These are phyloP conservation scores for Taxillus chinensis DNA, from an alignment of 164 flowering plant genomes.

Conservation along the genomic window DNA sequence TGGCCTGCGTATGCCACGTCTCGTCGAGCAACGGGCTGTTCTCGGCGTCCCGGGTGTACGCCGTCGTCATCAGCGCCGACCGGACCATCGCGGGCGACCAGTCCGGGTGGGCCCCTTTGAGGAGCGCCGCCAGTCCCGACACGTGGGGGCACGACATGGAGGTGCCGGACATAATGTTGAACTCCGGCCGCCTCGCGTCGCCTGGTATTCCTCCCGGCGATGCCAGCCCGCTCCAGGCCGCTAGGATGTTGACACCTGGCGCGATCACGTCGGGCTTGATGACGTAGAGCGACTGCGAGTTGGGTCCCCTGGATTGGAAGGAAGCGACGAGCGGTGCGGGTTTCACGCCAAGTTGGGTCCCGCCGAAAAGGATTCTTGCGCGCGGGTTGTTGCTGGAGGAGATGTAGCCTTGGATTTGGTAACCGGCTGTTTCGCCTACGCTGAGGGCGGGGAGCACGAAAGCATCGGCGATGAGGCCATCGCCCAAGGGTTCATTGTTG, in stretches of 20 bases:
- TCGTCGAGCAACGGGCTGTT: slow-evolving; percentile 24
- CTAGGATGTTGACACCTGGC: slow-evolving; percentile 64
- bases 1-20: slow-evolving; percentile 10
- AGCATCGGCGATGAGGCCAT: slow-evolving; percentile 33
- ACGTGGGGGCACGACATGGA: slow-evolving; percentile 64
- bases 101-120: slow-evolving; percentile 46
- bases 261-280: slow-evolving; percentile 64
- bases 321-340: slow-evolving; percentile 49
- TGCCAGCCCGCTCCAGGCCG: slow-evolving; percentile 40
- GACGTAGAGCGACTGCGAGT: slow-evolving; percentile 15
- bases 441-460: slow-evolving; percentile 34
- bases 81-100: slow-evolving; percentile 45
- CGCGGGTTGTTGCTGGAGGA: slow-evolving; percentile 8
- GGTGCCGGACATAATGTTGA: slow-evolving; percentile 57
- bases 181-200: slow-evolving; percentile 31
- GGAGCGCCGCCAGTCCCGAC: slow-evolving; percentile 38
- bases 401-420: slow-evolving; percentile 13
- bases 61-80: slow-evolving; percentile 56
- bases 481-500: slow-evolving; percentile 20
- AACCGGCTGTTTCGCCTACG: slow-evolving; percentile 20
- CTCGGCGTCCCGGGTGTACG: slow-evolving; percentile 18
- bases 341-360: slow-evolving; percentile 25
- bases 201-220: slow-evolving; percentile 18
- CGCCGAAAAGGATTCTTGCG: slow-evolving; percentile 28
- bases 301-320: slow-evolving; percentile 58